A percentile compares a stretch with the other conserved stretches of the same genome.
phyloP scores from a whole-genome alignment of 140 eudicot genomes.

The Stevia rebaudiana region DNA sequence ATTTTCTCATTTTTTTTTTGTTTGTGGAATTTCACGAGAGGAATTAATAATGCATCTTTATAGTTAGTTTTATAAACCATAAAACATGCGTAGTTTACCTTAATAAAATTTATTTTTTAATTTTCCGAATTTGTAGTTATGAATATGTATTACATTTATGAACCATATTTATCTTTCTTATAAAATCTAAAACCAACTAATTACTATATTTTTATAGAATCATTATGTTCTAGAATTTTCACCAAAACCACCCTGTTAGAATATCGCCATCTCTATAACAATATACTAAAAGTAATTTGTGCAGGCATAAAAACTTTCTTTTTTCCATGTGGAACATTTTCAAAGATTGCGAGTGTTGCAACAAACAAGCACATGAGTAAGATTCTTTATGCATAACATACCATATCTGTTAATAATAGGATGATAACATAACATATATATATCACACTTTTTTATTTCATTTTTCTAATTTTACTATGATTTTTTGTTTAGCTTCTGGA shows the following conservation, averaged over 20 bases:
- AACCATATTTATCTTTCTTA: not conserved
- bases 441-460: too few relatives aligned
- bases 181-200: not conserved
- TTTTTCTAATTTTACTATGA: too few relatives aligned
- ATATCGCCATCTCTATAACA: not conserved
- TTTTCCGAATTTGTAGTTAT: not conserved
- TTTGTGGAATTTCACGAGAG: too few relatives aligned
- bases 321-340: conserved; percentile 91
- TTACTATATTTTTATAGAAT: not conserved
- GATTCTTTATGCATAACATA: conserved; percentile 24
- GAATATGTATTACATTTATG: not conserved
- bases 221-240: not conserved
- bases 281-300: conserved; percentile 1
- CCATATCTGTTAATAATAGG: not conserved
- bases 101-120: too few relatives aligned
- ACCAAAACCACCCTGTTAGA: not conserved
- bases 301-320: conserved; percentile 77
- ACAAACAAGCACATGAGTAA: conserved; percentile 67
- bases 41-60: too few relatives aligned
- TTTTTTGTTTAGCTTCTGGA: conserved; percentile 54
- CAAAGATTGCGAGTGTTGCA: conserved; percentile 81
- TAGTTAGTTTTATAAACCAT: too few relatives aligned
- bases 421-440: not conserved
- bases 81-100: not conserved
- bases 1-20: too few relatives aligned